These are phyloP conservation scores for Euptelea pleiosperma DNA, from an alignment of 164 flowering plant species.

Conservation along the genomic window DNA sequence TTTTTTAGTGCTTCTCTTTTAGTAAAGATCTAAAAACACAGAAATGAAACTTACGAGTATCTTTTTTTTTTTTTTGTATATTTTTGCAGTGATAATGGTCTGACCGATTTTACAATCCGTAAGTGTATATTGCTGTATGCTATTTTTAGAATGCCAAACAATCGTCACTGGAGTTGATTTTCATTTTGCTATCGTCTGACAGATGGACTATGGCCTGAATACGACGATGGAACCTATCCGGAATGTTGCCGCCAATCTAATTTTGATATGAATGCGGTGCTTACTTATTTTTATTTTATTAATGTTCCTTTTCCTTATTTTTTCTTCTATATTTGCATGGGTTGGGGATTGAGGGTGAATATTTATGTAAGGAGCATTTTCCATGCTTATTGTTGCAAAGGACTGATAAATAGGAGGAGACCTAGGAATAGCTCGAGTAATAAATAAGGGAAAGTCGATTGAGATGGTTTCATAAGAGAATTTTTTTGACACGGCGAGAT, in stretches of 20 bases:
- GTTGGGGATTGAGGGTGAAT: too few relatives aligned
- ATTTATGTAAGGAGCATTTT: too few relatives aligned
- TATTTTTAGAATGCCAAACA: background rate
- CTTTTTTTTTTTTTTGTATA: background rate
- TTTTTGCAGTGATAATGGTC: slow-evolving; percentile 16
- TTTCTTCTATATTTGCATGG: too few relatives aligned
- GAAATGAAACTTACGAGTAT: background rate
- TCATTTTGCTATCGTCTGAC: slow-evolving; percentile 6
- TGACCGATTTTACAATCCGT: slow-evolving; percentile 17
- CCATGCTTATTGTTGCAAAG: too few relatives aligned
- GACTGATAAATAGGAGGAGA: too few relatives aligned
- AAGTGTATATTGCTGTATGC: background rate
- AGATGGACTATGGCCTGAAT: slow-evolving; percentile 86
- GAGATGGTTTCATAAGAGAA: too few relatives aligned
- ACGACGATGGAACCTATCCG: slow-evolving; percentile 86
- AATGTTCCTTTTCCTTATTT: too few relatives aligned
- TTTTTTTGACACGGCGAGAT: too few relatives aligned
- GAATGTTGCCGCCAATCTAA: slow-evolving; percentile 46
- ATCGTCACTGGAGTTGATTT: background rate
- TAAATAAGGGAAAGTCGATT: too few relatives aligned
- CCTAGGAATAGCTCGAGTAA: too few relatives aligned
- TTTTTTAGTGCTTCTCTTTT: too few relatives aligned
- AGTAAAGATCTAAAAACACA: background rate
- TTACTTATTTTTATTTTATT: too few relatives aligned
- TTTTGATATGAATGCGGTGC: slow-evolving; percentile 60